Evolutionary conservation across 164 flowering plant genomes (phyloP).

Genomic region (Liquidambar formosana): DNA sequence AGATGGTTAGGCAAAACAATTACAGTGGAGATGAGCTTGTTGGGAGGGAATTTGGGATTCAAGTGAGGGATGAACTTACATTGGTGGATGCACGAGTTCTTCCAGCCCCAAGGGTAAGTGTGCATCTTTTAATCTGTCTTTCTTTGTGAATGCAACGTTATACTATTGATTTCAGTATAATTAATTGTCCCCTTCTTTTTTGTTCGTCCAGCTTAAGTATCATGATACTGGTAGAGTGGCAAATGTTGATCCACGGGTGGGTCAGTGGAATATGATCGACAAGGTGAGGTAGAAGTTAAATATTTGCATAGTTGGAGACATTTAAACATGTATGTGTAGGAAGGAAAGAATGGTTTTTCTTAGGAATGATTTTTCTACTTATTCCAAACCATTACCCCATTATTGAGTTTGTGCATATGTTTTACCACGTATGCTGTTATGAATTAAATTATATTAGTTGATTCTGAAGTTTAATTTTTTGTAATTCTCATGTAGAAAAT

Average conservation of each 20-base stretch:
- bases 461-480: not conserved
- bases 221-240: constrained; percentile 17
- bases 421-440: too few relatives aligned
- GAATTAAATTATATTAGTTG: too few relatives aligned
- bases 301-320: too few relatives aligned
- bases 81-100: not conserved
- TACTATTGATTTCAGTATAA: not conserved
- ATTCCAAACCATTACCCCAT: too few relatives aligned
- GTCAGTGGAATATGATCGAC: constrained; percentile 93
- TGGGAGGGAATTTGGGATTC: too few relatives aligned
- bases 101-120: too few relatives aligned
- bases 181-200: not conserved
- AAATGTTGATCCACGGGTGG: constrained; percentile 56
- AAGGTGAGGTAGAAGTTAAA: constrained; percentile 9
- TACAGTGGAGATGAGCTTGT: constrained; percentile 19
- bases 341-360: too few relatives aligned
- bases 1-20: constrained; percentile 46
- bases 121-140: too few relatives aligned
- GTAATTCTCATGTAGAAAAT: constrained; percentile 54
- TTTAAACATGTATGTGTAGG: too few relatives aligned
- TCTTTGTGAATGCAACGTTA: not conserved
- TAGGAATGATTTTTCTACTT: too few relatives aligned
- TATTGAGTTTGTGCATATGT: too few relatives aligned
- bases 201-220: constrained; percentile 25
- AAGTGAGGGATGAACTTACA: constrained; percentile 19